Percentiles rank a stretch among this genome's conserved stretches.
Conservation (phyloP, 2,329 filamentous ascomycete genomes). For the Xylaria sp. region DNA sequence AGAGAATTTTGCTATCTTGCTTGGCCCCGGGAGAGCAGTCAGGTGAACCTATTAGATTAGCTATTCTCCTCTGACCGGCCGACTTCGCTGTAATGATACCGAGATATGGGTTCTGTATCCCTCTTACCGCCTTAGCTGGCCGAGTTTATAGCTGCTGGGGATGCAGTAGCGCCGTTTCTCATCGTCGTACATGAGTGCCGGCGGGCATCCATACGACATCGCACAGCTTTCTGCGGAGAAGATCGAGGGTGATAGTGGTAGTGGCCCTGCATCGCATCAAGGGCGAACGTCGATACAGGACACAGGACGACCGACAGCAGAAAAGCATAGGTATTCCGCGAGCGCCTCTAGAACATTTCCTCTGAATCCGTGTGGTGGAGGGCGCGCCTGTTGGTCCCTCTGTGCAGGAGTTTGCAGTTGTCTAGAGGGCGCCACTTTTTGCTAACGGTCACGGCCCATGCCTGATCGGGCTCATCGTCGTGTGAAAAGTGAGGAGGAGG, state of each 20-base stretch:
- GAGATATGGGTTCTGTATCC: constrained; percentile 3
- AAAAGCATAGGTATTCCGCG: constrained; percentile 13
- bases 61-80: constrained; percentile 10
- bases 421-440: constrained; percentile 20
- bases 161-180: constrained; percentile 20
- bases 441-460: constrained; percentile 21
- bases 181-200: constrained; percentile 18
- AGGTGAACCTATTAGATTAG: constrained; percentile 16
- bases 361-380: constrained; percentile 17
- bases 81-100: constrained; percentile 17
- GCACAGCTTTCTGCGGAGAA: constrained; percentile 28
- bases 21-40: constrained; percentile 12
- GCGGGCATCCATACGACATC: constrained; percentile 21
- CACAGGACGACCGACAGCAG: constrained; percentile 10
- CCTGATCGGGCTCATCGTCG: constrained; percentile 28
- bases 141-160: constrained; percentile 12
- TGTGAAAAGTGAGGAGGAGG: constrained; percentile 23
- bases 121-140: constrained; percentile 23
- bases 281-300: too few species aligned
- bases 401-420: constrained; percentile 19
- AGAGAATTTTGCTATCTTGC: constrained; percentile 17
- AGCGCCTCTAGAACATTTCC: constrained; percentile 20
- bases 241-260: constrained; percentile 26
- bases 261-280: constrained; percentile 17
- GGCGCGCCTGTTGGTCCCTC: constrained; percentile 24